phyloP scores from a whole-genome alignment of 2,329 filamentous ascomycete species.

The Simplicillium sp. region DNA sequence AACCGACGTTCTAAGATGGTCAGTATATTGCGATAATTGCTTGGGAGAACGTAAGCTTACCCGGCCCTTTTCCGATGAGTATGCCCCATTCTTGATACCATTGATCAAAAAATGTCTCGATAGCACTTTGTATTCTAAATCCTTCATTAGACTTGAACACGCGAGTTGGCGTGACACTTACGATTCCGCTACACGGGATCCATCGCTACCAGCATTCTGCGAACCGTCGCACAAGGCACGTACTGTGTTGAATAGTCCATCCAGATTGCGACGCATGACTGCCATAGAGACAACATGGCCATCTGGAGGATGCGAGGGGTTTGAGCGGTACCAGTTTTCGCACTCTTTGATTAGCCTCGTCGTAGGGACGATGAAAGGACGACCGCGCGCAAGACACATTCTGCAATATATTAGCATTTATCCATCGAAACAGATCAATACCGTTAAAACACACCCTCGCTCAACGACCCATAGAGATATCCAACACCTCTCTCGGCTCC shows the following conservation, averaged over 20 bases:
- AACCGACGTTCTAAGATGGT: constrained; percentile 37
- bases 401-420: constrained; percentile 13
- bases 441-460: constrained; percentile 38
- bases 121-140: constrained; percentile 43
- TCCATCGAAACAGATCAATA: constrained; percentile 8
- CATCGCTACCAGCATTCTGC: constrained; percentile 35
- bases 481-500: constrained; percentile 60
- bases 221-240: constrained; percentile 51
- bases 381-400: constrained; percentile 60
- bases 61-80: constrained; percentile 42
- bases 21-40: constrained; percentile 6
- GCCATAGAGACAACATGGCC: constrained; percentile 65
- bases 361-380: constrained; percentile 58
- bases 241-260: constrained; percentile 47
- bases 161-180: constrained; percentile 15
- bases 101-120: constrained; percentile 55
- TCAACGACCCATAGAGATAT: constrained; percentile 65
- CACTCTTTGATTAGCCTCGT: constrained; percentile 58
- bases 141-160: constrained; percentile 10
- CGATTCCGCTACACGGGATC: constrained; percentile 43
- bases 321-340: constrained; percentile 58
- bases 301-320: constrained; percentile 56
- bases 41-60: constrained; percentile 19
- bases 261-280: constrained; percentile 56
- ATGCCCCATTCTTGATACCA: constrained; percentile 57